Conservation (phyloP, 164 flowering plant genomes). For the Sextonia rubra region DNA sequence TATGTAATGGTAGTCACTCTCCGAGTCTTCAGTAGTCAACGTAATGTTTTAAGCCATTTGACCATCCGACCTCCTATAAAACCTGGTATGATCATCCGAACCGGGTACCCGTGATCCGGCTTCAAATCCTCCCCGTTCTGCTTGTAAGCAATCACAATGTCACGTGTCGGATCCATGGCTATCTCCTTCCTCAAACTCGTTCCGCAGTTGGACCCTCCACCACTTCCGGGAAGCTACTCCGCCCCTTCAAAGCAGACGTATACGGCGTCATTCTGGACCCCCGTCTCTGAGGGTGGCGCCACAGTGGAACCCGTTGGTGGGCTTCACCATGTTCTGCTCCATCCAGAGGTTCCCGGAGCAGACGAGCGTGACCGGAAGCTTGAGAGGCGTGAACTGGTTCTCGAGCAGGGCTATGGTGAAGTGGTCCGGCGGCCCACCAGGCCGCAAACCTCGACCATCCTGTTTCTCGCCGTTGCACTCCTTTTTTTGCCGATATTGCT, state of each 20-base stretch:
- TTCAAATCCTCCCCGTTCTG: constrained; percentile 73
- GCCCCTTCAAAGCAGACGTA: constrained; percentile 94
- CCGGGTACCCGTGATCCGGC: constrained; percentile 94
- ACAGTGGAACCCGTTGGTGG: constrained; percentile 94
- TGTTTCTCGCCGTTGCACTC: constrained; percentile 2
- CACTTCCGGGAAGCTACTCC: constrained; percentile 89
- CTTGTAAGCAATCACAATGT: constrained; percentile 83
- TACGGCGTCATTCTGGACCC: constrained; percentile 56
- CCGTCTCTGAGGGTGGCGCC: constrained; percentile 67
- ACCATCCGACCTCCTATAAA: constrained; percentile 97
- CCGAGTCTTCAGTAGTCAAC: constrained; percentile 64
- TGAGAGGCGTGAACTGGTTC: constrained; percentile 49
- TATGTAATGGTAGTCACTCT: constrained; percentile 64
- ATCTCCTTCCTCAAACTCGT: constrained; percentile 60
- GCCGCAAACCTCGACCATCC: constrained; percentile 83
- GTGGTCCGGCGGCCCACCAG: constrained; percentile 58
- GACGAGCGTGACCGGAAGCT: constrained; percentile 79
- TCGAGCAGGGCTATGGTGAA: constrained; percentile 77
- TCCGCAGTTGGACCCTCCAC: constrained; percentile 93
- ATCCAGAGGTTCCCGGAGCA: constrained; percentile 94
- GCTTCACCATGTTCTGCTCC: constrained; percentile 92
- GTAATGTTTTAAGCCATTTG: constrained; percentile 78
- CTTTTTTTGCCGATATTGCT: constrained; percentile 34
- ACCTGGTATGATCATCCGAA: constrained; percentile 86
- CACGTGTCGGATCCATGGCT: constrained; percentile 84